These are phyloP conservation scores for Epichloe brachyelytri DNA, from an alignment of 2,329 filamentous ascomycete genomes.

Conservation along the genomic window DNA sequence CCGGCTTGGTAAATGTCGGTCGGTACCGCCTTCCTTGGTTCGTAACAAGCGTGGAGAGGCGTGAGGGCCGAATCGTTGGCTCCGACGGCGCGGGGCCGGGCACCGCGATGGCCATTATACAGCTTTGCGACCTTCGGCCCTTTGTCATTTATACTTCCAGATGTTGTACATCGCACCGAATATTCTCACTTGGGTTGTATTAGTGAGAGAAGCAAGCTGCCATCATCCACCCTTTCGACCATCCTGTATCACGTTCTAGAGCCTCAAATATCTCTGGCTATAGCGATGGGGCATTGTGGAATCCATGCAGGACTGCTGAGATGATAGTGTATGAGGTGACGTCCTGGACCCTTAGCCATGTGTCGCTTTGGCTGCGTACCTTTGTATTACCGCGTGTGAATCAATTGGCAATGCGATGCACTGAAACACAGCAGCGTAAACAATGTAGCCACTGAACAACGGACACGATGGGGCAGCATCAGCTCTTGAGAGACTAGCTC, in stretches of 20 bases:
- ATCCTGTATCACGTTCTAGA: conserved; percentile 1
- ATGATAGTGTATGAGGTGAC: neutral
- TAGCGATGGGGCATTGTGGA: neutral
- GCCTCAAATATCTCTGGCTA: neutral
- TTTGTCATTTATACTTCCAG: neutral
- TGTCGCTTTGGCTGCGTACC: neutral
- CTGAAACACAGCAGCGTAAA: neutral
- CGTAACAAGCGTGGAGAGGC: neutral
- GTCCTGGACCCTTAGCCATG: neutral
- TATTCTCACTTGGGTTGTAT: neutral
- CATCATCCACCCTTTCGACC: neutral
- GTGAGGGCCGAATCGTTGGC: neutral
- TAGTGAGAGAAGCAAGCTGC: neutral
- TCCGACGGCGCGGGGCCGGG: neutral
- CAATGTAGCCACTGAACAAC: neutral
- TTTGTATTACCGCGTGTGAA: neutral
- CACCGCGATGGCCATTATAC: neutral
- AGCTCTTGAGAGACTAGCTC: too few species aligned
- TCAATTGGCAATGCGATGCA: neutral
- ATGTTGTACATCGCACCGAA: neutral
- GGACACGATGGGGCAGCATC: neutral
- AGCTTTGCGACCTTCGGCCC: too few species aligned
- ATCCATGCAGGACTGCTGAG: neutral
- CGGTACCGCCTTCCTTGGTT: too few species aligned
- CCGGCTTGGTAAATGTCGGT: too few species aligned